phyloP scores from a whole-genome alignment of 805 yeast genomes.

The Spathaspora sp. region DNA sequence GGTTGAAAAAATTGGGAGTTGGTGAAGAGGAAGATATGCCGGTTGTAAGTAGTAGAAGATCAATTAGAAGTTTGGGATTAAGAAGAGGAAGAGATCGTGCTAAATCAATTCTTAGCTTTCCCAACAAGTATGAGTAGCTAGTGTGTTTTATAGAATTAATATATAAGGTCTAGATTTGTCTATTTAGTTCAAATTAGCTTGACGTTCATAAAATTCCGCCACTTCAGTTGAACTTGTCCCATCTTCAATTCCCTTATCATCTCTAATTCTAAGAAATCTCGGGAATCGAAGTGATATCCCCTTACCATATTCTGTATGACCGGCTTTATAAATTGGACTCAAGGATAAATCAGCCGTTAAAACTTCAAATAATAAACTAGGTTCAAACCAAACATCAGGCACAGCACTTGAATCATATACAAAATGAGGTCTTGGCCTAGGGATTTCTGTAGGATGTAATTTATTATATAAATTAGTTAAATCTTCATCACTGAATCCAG shows the following conservation, averaged over 20 bases:
- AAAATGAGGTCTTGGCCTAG: slow-evolving; percentile 62
- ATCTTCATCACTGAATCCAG: slow-evolving; percentile 88
- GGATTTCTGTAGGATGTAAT: slow-evolving; percentile 64
- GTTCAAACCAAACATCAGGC: slow-evolving; percentile 96
- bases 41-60: slow-evolving; percentile 13
- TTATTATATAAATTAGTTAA: slow-evolving; percentile 56
- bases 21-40: slow-evolving; percentile 9
- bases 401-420: slow-evolving; percentile 67
- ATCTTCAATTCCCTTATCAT: slow-evolving; percentile 81
- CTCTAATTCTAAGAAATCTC: slow-evolving; percentile 76
- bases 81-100: slow-evolving; percentile 24
- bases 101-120: slow-evolving; percentile 35
- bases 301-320: slow-evolving; percentile 63
- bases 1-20: slow-evolving; percentile 14
- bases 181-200: slow-evolving; percentile 40
- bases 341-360: slow-evolving; percentile 86
- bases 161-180: neutral
- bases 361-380: slow-evolving; percentile 79
- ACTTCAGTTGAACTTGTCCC: slow-evolving; percentile 84
- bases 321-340: slow-evolving; percentile 88
- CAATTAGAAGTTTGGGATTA: slow-evolving; percentile 25
- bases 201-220: slow-evolving; percentile 77
- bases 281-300: slow-evolving; percentile 91
- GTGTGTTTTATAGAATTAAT: neutral
- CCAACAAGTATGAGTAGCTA: slow-evolving; percentile 31